Percentiles rank a stretch among this genome's conserved stretches.
These are phyloP conservation scores for Eutypella sp. DNA, from an alignment of 2,329 filamentous ascomycete species.

Conservation along the genomic window DNA sequence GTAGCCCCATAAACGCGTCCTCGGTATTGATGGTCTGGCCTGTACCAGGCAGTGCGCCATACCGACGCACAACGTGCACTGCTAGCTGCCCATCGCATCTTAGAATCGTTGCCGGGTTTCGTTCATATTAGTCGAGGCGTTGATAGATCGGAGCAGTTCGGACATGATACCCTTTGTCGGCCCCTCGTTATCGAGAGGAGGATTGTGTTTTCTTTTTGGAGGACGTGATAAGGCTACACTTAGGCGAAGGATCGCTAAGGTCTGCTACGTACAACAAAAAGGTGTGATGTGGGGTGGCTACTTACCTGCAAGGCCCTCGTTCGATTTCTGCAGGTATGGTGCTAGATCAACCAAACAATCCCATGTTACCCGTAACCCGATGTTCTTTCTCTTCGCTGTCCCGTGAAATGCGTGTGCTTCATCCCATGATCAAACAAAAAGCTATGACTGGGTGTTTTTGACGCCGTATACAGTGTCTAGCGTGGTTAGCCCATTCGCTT, in stretches of 20 bases:
- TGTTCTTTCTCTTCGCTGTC: neutral
- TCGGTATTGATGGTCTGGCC: conserved; percentile 14
- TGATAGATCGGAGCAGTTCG: conserved; percentile 23
- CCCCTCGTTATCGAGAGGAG: conserved; percentile 11
- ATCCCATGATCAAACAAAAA: neutral
- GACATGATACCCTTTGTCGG: conserved; percentile 30
- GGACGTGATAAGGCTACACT: conserved; percentile 8
- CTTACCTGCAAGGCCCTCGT: conserved; percentile 20
- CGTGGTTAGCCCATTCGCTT: too few species aligned
- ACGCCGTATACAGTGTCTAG: too few species aligned
- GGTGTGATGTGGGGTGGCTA: conserved; percentile 15
- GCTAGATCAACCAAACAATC: conserved; percentile 15
- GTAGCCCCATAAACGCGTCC: conserved; percentile 15
- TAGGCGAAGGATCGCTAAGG: conserved; percentile 7
- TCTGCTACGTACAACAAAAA: conserved; percentile 14
- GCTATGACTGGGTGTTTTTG: neutral
- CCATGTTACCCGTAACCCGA: neutral
- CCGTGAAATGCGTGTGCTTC: neutral
- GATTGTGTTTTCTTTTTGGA: conserved; percentile 16
- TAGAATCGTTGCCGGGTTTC: conserved; percentile 19
- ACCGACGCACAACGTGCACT: conserved; percentile 12
- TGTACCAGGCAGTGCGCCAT: conserved; percentile 5
- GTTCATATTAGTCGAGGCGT: conserved; percentile 23
- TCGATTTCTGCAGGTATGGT: conserved; percentile 20
- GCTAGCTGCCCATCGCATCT: conserved; percentile 16